These are phyloP conservation scores for Phtheirospermum japonicum DNA, from an alignment of 257 asterid genomes.

Conservation along the genomic window DNA sequence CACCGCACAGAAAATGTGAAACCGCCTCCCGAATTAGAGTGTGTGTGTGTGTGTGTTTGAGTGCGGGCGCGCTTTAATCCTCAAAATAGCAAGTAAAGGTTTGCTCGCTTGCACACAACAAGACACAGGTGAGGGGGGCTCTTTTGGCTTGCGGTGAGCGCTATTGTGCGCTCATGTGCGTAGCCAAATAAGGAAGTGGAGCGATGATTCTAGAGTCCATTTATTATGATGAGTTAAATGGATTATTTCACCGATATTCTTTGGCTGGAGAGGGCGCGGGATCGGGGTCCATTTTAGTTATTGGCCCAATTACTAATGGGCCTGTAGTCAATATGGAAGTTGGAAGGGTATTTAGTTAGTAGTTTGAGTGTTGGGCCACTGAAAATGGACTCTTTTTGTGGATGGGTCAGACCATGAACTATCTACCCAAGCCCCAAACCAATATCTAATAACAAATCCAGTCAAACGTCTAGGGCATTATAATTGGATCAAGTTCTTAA, in stretches of 20 bases:
- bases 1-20: constrained; percentile 40
- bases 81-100: constrained; percentile 26
- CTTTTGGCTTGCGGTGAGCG: constrained; percentile 21
- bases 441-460: not conserved
- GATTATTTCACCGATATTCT: not conserved
- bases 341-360: no score
- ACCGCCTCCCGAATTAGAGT: constrained; percentile 38
- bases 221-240: not conserved
- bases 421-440: not conserved
- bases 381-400: not conserved
- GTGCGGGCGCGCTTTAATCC: constrained; percentile 43
- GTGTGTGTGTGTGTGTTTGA: constrained; percentile 32
- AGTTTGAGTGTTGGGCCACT: not conserved
- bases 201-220: not conserved
- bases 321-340: not conserved
- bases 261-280: constrained; percentile 1
- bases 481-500: no score
- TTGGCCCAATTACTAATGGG: not conserved
- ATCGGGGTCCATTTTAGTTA: not conserved
- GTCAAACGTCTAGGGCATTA: no score
- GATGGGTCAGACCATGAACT: no score
- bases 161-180: constrained; percentile 30
- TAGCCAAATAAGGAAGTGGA: not conserved
- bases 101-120: constrained; percentile 27
- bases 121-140: constrained; percentile 16